Evolutionary conservation across 352 stramenopile species (phyloP).

Genomic region (Labyrinthula sp.): DNA sequence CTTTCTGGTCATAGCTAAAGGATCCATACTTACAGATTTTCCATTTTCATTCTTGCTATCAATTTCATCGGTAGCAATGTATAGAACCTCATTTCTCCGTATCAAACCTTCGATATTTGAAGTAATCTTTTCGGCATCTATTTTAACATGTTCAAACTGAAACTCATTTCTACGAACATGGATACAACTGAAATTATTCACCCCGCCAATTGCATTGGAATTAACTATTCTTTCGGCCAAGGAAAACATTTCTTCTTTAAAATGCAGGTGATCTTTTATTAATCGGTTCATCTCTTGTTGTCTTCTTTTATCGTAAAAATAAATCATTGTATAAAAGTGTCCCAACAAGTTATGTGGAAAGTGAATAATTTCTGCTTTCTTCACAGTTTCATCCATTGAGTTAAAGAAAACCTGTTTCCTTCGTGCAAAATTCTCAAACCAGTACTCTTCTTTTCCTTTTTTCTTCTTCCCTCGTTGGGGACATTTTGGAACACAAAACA

Average conservation of each 20-base stretch:
- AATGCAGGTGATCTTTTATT: conserved; percentile 26
- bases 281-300: conserved; percentile 10
- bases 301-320: conserved; percentile 19
- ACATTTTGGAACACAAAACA: conserved; percentile 23
- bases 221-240: conserved; percentile 19
- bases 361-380: conserved; percentile 6
- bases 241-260: conserved; percentile 22
- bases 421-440: no score
- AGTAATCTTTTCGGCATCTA: conserved; percentile 3
- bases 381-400: not conserved
- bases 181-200: conserved; percentile 22
- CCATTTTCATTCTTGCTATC: conserved; percentile 17
- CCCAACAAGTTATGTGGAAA: conserved; percentile 25
- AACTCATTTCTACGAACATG: conserved; percentile 26
- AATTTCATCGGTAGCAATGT: conserved; percentile 25
- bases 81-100: conserved; percentile 10
- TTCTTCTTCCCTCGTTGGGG: not conserved
- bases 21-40: conserved; percentile 12
- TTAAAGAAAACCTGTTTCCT: not conserved
- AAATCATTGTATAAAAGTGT: conserved; percentile 27
- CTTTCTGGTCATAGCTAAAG: conserved; percentile 9
- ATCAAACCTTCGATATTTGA: conserved; percentile 15
- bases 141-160: conserved; percentile 24
- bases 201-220: not conserved
- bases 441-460: conserved; percentile 2